A percentile compares a stretch with the other conserved stretches of the same genome.
These are phyloP conservation scores for Amphicarpaea edgeworthii DNA, from an alignment of 306 rosid species.

Conservation along the genomic window DNA sequence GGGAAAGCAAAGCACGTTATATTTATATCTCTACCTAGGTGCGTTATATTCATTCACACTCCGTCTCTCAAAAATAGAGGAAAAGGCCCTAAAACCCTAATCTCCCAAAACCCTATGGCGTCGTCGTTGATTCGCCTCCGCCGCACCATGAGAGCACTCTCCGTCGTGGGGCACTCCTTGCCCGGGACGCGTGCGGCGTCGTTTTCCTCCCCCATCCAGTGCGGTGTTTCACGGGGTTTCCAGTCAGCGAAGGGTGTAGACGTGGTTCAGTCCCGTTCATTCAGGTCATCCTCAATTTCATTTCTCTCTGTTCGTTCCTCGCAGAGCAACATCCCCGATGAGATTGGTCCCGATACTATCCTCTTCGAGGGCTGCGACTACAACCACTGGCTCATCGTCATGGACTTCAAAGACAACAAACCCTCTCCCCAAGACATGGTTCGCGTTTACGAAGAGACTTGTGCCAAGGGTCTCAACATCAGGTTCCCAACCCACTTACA, in stretches of 20 bases:
- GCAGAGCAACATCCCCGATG: slow-evolving; percentile 39
- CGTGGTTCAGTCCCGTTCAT: slow-evolving; percentile 50
- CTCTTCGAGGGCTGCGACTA: slow-evolving; percentile 93
- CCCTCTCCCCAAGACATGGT: slow-evolving; percentile 71
- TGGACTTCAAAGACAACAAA: slow-evolving; percentile 62
- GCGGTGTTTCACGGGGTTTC: neutral
- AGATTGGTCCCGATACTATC: slow-evolving; percentile 72
- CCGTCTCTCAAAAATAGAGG: neutral
- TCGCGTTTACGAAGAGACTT: slow-evolving; percentile 69
- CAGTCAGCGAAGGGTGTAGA: neutral
- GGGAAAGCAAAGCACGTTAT: too few species aligned
- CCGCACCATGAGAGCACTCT: slow-evolving; percentile 48
- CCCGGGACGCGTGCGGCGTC: slow-evolving; percentile 18
- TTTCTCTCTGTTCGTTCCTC: slow-evolving; percentile 52
- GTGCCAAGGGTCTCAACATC: slow-evolving; percentile 79
- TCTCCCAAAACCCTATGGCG: slow-evolving; percentile 62
- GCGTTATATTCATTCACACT: too few species aligned
- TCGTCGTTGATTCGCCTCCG: slow-evolving; percentile 66
- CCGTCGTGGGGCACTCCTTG: slow-evolving; percentile 52
- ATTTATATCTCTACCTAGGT: too few species aligned
- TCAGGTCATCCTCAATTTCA: slow-evolving; percentile 52
- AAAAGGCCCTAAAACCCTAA: slow-evolving; percentile 40
- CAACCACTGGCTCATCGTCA: slow-evolving; percentile 85
- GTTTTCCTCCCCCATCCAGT: slow-evolving; percentile 22
- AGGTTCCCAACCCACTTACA: too few species aligned